These are phyloP conservation scores for Cubamyces sp. DNA, from an alignment of 768 basidiomycete species.

Conservation along the genomic window DNA sequence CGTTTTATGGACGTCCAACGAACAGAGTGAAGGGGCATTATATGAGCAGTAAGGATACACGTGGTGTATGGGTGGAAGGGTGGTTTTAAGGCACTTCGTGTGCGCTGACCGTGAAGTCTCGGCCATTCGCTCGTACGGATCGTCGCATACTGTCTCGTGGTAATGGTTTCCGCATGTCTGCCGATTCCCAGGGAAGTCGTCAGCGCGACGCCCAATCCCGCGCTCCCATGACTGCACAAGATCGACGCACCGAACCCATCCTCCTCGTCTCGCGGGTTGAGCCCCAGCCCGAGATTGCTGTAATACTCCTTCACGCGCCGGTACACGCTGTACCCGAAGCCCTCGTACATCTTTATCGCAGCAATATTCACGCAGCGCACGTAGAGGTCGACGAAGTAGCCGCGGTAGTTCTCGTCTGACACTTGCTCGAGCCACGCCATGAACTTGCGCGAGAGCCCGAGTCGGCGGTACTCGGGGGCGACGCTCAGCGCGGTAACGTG, in stretches of 20 bases:
- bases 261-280: constrained; percentile 81
- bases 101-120: constrained; percentile 70
- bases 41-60: constrained; percentile 4
- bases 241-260: constrained; percentile 79
- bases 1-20: not conserved
- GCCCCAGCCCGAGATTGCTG: constrained; percentile 73
- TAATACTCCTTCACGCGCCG: constrained; percentile 91
- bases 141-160: constrained; percentile 62
- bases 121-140: constrained; percentile 71
- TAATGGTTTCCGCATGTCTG: constrained; percentile 76
- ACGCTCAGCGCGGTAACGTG: constrained; percentile 96
- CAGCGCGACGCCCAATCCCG: not conserved
- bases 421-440: constrained; percentile 86
- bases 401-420: constrained; percentile 78
- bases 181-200: not conserved
- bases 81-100: constrained; percentile 54
- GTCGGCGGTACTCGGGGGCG: constrained; percentile 88
- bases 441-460: constrained; percentile 85
- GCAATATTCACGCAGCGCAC: constrained; percentile 86
- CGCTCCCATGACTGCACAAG: not conserved
- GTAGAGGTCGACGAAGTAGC: constrained; percentile 94
- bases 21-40: not conserved
- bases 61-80: not conserved
- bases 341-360: constrained; percentile 88
- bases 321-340: constrained; percentile 92